Evolutionary conservation across 495 filamentous ascomycete genomes (phyloP).

Genomic region (Penicillium herquei): DNA sequence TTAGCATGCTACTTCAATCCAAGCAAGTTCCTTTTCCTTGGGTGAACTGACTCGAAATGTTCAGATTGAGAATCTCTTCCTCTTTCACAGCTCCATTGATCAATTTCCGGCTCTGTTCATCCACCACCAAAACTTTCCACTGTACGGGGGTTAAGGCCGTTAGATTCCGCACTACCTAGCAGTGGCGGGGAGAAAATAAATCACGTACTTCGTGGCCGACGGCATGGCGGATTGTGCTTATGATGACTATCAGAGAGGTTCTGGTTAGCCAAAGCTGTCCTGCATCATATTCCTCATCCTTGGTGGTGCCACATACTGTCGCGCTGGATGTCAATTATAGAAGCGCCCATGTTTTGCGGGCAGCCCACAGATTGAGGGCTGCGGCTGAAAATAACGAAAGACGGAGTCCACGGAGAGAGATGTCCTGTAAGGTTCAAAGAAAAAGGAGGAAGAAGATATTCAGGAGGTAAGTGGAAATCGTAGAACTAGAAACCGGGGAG

Average conservation of each 20-base stretch:
- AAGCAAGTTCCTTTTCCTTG: neutral
- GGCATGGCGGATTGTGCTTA: constrained; percentile 57
- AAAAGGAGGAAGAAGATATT: neutral
- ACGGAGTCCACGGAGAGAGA: neutral
- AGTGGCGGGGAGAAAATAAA: constrained; percentile 19
- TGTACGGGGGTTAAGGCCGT: constrained; percentile 36
- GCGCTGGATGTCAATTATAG: constrained; percentile 51
- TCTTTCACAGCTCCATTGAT: constrained; percentile 86
- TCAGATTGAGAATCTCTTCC: constrained; percentile 92
- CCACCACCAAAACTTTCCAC: constrained; percentile 96
- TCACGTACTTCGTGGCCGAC: constrained; percentile 57
- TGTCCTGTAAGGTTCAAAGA: neutral
- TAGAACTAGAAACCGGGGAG: constrained; percentile 1
- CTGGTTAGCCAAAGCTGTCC: constrained; percentile 10
- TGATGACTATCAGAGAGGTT: constrained; percentile 45
- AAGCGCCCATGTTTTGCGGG: constrained; percentile 48
- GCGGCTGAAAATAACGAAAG: constrained; percentile 2
- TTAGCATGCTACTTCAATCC: constrained; percentile 25
- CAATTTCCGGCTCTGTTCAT: constrained; percentile 73
- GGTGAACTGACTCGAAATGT: constrained; percentile 77
- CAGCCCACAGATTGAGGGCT: constrained; percentile 28
- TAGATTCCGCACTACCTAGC: constrained; percentile 28
- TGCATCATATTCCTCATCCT: neutral
- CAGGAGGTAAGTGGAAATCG: neutral
- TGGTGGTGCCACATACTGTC: constrained; percentile 40